Evolutionary conservation across 352 stramenopile species (phyloP).

Genomic region (Globisporangium nodosum): DNA sequence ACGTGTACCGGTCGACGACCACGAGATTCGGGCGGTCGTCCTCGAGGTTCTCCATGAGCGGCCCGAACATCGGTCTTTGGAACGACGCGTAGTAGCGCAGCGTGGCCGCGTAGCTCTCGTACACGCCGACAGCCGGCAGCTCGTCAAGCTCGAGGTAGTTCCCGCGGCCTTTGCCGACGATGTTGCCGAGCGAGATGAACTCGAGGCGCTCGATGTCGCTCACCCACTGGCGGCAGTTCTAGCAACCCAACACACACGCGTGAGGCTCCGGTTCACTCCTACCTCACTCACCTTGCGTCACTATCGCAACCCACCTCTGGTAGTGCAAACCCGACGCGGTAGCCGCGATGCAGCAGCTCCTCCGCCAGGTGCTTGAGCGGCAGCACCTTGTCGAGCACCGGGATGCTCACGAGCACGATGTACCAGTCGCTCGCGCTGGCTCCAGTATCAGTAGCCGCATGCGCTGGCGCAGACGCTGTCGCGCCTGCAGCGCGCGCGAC

Average conservation of each 20-base stretch:
- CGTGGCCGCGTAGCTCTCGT: constrained; percentile 60
- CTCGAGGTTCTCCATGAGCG: constrained; percentile 54
- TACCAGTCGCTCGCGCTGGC: constrained; percentile 40
- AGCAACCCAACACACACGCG: background rate
- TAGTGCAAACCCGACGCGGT: constrained; percentile 72
- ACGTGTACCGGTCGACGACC: constrained; percentile 77
- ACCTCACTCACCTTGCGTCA: too few species aligned
- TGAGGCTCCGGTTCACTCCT: background rate
- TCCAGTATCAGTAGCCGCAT: too few species aligned
- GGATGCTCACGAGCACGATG: constrained; percentile 79
- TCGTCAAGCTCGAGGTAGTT: constrained; percentile 23
- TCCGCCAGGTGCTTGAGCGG: constrained; percentile 76
- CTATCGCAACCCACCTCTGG: constrained; percentile 37
- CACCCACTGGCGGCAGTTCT: constrained; percentile 77
- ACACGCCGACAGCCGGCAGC: constrained; percentile 34
- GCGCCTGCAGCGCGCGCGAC: background rate
- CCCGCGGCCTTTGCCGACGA: constrained; percentile 33
- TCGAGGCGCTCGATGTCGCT: constrained; percentile 67
- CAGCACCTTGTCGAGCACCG: constrained; percentile 77
- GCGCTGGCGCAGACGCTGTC: background rate
- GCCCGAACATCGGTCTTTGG: constrained; percentile 63
- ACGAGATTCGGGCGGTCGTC: constrained; percentile 64
- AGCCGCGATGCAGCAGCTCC: constrained; percentile 63
- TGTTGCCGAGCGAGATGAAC: constrained; percentile 73
- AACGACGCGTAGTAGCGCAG: constrained; percentile 77